Evolutionary conservation across 345 rosid genomes (phyloP), one percentile per base, ranked within the genome.

Genomic region (Aquilaria malaccensis): DNA sequence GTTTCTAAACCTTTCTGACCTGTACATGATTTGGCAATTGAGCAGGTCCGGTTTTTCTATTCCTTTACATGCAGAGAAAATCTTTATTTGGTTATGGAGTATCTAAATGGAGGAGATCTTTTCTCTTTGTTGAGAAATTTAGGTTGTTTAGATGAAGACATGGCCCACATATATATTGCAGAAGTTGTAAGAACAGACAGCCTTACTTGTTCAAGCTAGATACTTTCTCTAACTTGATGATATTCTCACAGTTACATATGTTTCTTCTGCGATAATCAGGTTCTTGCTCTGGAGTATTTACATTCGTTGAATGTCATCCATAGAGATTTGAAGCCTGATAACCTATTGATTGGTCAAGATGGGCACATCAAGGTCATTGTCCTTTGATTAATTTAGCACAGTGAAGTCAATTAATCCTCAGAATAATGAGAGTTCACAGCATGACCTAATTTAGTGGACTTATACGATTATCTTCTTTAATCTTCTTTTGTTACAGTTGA

Each of bases 31-130:
- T 67, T 79, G 68, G 79, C 61, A 67, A 62, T 65, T 68, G 77
- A 65, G 64, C 95, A 94, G 99, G 99, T 94, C 51, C 87, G 96
- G 29, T 84, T 94, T 74, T 94, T 88, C 86, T 94, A 87, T 82
- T 94, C 97, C 64, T 94, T 94, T 88, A 90, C 99, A 48, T 88
- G 97, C 83, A 86, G 90, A 72, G 97, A 94, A 69, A 94, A 90
- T 81, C 96, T 94, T 61, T 94, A 94, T 76, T 67, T 94, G 61
- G 99, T 94, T 56, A 94, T 94, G 99, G 99, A 94, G 81, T 90
- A 90, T 74, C 76, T 90, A 75, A 94, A 94, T 72, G 97, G 96
- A 6, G 99, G 99, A 73, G 99, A 94, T 70, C 97, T 94, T 56
- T 90, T 74, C 80, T 94, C 99, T 64, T 64, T 94, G 56, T 73